Conservation (phyloP, 495 filamentous ascomycete genomes). For the Aspergillus carlsbadensis region DNA sequence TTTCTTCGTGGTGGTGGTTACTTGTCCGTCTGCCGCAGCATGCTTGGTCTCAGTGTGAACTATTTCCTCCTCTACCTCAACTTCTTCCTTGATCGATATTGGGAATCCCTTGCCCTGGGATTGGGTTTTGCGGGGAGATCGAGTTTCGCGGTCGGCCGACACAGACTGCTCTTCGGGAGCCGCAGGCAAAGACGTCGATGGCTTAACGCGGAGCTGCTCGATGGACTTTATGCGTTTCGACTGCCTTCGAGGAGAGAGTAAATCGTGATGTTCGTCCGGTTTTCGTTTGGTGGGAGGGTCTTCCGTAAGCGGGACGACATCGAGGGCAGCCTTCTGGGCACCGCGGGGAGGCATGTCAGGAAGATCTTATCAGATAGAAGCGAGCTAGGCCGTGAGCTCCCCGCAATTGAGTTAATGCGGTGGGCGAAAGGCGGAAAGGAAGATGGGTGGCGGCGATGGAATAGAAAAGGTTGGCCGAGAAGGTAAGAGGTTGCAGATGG, state of each 20-base stretch:
- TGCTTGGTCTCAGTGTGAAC: slow-evolving; percentile 6
- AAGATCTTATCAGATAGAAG: background rate
- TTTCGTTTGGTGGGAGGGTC: slow-evolving; percentile 20
- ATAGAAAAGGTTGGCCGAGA: too few species aligned
- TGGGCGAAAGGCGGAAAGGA: too few species aligned
- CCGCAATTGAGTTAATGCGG: too few species aligned
- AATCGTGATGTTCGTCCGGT: slow-evolving; percentile 26
- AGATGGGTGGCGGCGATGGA: too few species aligned
- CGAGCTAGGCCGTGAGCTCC: too few species aligned
- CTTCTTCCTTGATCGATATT: slow-evolving; percentile 23
- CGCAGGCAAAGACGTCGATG: slow-evolving; percentile 1
- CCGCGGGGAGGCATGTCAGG: slow-evolving; percentile 22
- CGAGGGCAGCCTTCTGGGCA: slow-evolving; percentile 18
- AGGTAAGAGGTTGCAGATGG: background rate
- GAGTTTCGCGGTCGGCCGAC: background rate
- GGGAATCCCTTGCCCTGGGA: background rate
- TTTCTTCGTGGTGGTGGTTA: slow-evolving; percentile 19
- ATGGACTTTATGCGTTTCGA: slow-evolving; percentile 40
- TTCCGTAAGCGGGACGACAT: slow-evolving; percentile 5
- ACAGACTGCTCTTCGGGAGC: background rate
- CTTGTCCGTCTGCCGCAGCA: slow-evolving; percentile 19
- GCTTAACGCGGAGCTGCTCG: slow-evolving; percentile 19
- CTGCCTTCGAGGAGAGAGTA: slow-evolving; percentile 30
- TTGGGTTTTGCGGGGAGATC: background rate
- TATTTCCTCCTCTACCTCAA: slow-evolving; percentile 14